Conservation (phyloP, 345 rosid species). For the Abelmoschus esculentus region DNA sequence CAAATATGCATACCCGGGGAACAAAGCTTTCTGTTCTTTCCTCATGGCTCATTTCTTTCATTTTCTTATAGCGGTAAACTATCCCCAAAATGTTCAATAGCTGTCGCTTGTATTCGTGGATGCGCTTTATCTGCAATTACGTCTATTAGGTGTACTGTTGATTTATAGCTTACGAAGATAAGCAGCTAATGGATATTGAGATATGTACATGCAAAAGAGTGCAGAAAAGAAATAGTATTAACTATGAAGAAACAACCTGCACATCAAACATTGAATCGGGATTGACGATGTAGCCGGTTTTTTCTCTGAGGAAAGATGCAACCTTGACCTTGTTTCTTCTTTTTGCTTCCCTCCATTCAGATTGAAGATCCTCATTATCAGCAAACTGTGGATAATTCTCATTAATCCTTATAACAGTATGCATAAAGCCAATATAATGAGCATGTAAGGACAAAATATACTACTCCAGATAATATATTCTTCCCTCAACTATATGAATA, state of each 20-base stretch:
- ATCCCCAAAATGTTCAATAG: constrained; percentile 62
- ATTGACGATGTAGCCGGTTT: constrained; percentile 42
- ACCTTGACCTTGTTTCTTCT: constrained; percentile 52
- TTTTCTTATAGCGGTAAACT: constrained; percentile 62
- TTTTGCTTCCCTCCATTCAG: constrained; percentile 53
- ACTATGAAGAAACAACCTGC: constrained; percentile 28
- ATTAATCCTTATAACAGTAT: background rate
- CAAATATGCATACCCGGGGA: constrained; percentile 71
- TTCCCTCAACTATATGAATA: background rate
- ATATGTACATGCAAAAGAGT: background rate
- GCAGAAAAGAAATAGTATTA: background rate
- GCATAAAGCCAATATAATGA: background rate
- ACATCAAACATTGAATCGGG: constrained; percentile 63
- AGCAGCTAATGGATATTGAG: background rate
- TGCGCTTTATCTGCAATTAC: constrained; percentile 55
- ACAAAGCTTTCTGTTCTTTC: constrained; percentile 43
- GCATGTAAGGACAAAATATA: background rate
- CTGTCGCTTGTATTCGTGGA: constrained; percentile 70
- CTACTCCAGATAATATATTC: background rate
- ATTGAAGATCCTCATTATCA: constrained; percentile 46
- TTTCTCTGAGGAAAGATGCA: constrained; percentile 44
- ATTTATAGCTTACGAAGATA: background rate
- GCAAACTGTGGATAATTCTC: constrained; percentile 40
- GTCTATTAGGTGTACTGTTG: background rate
- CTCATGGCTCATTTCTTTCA: constrained; percentile 57